Conservation (phyloP, 2,329 filamentous ascomycete species). For the Ophiostoma perfectum region DNA sequence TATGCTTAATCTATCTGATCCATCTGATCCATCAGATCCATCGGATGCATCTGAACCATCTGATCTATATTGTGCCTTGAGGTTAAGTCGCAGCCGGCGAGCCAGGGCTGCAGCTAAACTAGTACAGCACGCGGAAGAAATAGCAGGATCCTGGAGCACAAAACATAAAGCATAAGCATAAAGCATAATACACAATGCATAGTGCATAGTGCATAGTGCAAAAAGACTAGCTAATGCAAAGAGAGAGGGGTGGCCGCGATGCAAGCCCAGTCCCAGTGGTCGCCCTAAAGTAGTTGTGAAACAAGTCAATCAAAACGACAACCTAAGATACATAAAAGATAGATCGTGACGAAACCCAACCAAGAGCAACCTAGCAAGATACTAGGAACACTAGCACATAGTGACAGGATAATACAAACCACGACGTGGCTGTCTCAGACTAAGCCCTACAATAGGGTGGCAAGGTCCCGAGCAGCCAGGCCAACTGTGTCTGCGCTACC, state of each 20-base stretch:
- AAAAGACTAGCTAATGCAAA: not conserved
- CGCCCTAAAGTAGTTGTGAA: conserved; percentile 3
- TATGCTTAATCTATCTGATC: no score
- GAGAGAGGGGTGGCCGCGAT: not conserved
- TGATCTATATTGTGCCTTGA: no score
- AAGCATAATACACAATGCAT: not conserved
- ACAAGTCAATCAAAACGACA: conserved; percentile 8
- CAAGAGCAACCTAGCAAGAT: not conserved
- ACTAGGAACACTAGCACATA: not conserved
- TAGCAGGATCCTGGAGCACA: not conserved
- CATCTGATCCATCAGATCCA: no score
- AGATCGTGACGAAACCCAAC: not conserved
- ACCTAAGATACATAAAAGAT: not conserved
- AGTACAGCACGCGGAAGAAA: not conserved
- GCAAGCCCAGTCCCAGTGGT: not conserved
- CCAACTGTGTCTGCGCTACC: not conserved
- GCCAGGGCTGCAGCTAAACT: not conserved
- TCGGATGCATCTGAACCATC: no score
- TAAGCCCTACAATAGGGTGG: no score
- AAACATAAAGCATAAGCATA: not conserved
- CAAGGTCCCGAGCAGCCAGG: not conserved
- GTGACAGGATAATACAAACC: not conserved
- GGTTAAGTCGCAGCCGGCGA: no score
- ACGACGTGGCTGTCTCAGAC: no score
- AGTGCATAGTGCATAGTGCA: not conserved